Percentiles rank a stretch among this genome's conserved stretches.
Evolutionary conservation across 352 stramenopile genomes (phyloP).

Genomic region (Globisporangium yorkense): DNA sequence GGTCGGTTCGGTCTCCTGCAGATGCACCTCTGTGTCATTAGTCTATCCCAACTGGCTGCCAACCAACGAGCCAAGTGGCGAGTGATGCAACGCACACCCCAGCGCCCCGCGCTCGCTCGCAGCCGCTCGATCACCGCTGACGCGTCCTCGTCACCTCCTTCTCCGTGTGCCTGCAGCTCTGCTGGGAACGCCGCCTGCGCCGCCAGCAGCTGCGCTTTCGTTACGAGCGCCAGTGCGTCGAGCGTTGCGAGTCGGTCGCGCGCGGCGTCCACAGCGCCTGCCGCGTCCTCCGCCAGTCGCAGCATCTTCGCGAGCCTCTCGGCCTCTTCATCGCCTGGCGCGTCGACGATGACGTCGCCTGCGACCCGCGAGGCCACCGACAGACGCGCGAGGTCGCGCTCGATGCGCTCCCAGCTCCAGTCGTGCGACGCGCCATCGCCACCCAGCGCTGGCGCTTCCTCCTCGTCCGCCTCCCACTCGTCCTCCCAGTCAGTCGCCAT

Average conservation of each 20-base stretch:
- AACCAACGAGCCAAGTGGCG: neutral
- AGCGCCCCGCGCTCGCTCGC: slow-evolving; percentile 3
- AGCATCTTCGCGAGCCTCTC: slow-evolving; percentile 7
- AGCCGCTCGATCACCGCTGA: slow-evolving; percentile 5
- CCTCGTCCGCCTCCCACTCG: slow-evolving; percentile 38
- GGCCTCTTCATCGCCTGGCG: neutral
- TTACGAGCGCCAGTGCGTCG: slow-evolving; percentile 30
- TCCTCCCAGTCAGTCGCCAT: slow-evolving; percentile 16
- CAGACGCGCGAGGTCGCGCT: slow-evolving; percentile 5
- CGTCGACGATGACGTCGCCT: neutral
- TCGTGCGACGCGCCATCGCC: neutral
- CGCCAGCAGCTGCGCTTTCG: slow-evolving; percentile 28
- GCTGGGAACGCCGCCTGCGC: slow-evolving; percentile 21
- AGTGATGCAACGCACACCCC: neutral
- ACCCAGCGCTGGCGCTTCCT: neutral
- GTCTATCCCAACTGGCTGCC: neutral
- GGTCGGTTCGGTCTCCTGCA: neutral
- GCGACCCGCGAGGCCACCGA: neutral
- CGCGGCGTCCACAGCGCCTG: neutral
- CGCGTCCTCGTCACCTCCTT: neutral
- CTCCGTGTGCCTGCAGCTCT: neutral
- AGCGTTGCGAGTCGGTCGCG: slow-evolving; percentile 19
- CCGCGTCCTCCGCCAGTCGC: slow-evolving; percentile 10
- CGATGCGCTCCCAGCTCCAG: slow-evolving; percentile 9
- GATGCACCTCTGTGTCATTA: too few relatives aligned